A percentile compares a stretch with the other conserved stretches of the same genome.
Conservation (phyloP, 2,329 filamentous ascomycete species). For the Mollisia scopiformis region DNA sequence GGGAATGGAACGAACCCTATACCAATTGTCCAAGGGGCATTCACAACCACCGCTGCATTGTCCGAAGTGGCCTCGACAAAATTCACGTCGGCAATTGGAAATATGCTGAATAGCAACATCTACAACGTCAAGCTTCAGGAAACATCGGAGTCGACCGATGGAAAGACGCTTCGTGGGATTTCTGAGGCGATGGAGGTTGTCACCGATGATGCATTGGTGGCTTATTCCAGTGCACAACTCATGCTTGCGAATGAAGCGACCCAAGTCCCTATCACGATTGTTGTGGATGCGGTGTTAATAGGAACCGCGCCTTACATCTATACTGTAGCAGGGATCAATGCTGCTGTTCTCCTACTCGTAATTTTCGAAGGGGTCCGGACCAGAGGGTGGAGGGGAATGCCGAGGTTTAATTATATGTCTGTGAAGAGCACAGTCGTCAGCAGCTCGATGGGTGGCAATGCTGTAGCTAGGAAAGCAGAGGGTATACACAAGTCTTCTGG, state of each 20-base stretch:
- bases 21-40: neutral
- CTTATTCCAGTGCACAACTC: neutral
- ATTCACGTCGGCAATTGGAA: constrained; percentile 3
- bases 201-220: neutral
- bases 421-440: constrained; percentile 6
- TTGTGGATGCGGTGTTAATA: neutral
- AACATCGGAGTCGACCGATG: neutral
- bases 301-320: neutral
- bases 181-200: constrained; percentile 1
- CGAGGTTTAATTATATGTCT: constrained; percentile 9
- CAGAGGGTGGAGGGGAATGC: constrained; percentile 4
- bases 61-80: constrained; percentile 5
- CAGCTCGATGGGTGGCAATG: constrained; percentile 2
- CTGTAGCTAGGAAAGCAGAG: neutral
- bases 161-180: neutral
- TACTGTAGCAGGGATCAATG: neutral
- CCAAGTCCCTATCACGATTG: neutral
- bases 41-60: neutral
- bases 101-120: constrained; percentile 8
- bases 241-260: neutral
- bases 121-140: constrained; percentile 4
- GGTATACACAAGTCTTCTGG: neutral
- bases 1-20: neutral
- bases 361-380: constrained; percentile 2
- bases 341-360: neutral